Evolutionary conservation across 441 rosid genomes (phyloP).

Genomic region (Croton laevigatus): DNA sequence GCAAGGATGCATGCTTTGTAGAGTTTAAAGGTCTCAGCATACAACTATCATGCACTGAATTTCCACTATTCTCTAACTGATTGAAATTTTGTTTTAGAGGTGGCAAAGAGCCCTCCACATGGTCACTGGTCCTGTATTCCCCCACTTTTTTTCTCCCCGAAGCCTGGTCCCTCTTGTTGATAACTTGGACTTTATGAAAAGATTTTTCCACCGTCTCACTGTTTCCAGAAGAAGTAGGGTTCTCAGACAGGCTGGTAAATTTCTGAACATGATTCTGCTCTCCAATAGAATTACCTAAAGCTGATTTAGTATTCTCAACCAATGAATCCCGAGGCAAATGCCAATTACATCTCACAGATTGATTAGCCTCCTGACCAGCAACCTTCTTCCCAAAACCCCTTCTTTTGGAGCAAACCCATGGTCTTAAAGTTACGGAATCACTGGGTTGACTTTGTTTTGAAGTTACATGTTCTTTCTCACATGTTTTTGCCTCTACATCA

Average conservation of each 20-base stretch:
- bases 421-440: conserved; percentile 44
- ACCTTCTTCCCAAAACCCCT: conserved; percentile 47
- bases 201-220: conserved; percentile 35
- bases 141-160: conserved; percentile 43
- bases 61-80: conserved; percentile 30
- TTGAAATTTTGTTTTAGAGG: conserved; percentile 30
- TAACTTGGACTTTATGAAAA: conserved; percentile 26
- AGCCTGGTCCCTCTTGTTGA: conserved; percentile 34
- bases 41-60: conserved; percentile 21
- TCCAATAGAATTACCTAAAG: conserved; percentile 33
- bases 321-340: conserved; percentile 42
- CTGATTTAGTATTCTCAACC: conserved; percentile 38
- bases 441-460: conserved; percentile 31
- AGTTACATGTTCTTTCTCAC: conserved; percentile 29
- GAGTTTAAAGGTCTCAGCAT: conserved; percentile 28
- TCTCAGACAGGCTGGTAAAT: conserved; percentile 35
- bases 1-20: conserved; percentile 25
- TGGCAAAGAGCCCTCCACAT: conserved; percentile 30
- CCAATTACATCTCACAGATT: conserved; percentile 35
- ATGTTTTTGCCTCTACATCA: conserved; percentile 32
- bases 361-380: conserved; percentile 33
- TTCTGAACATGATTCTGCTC: conserved; percentile 36
- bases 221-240: conserved; percentile 35
- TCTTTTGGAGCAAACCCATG: conserved; percentile 58
- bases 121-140: conserved; percentile 31